Evolutionary conservation across 2,329 filamentous ascomycete species (phyloP).

Genomic region (Cercospora citrullina): DNA sequence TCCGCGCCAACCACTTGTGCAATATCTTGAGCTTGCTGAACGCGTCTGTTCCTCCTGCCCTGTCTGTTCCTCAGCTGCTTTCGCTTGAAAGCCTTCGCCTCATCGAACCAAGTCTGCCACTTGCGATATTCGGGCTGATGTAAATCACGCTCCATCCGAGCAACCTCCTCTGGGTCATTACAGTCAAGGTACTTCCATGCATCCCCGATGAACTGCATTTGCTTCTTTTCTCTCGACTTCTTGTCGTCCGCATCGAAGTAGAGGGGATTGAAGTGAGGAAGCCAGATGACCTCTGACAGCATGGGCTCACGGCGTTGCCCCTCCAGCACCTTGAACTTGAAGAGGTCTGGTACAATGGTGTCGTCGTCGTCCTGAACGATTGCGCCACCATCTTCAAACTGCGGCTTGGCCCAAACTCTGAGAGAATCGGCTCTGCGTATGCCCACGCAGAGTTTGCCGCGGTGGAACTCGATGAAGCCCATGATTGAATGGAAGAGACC

Average conservation of each 20-base stretch:
- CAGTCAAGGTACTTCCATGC: slow-evolving; percentile 18
- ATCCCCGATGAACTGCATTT: slow-evolving; percentile 21
- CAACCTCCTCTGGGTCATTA: neutral
- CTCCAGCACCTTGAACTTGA: neutral
- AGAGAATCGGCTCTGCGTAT: neutral
- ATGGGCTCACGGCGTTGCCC: slow-evolving; percentile 17
- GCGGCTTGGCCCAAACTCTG: neutral
- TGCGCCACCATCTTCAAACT: neutral
- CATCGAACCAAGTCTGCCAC: slow-evolving; percentile 15
- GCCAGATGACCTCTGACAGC: slow-evolving; percentile 19
- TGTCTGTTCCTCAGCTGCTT: neutral
- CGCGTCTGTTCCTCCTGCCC: no score
- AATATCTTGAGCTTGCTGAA: no score
- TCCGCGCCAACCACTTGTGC: no score
- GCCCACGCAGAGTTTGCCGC: neutral
- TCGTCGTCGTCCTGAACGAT: slow-evolving; percentile 4
- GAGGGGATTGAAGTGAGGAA: slow-evolving; percentile 13
- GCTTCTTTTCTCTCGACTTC: slow-evolving; percentile 6
- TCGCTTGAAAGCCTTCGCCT: slow-evolving; percentile 14
- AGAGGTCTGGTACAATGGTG: neutral
- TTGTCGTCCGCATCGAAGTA: neutral
- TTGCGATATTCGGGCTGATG: slow-evolving; percentile 5
- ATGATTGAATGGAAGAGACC: no score
- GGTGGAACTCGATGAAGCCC: neutral
- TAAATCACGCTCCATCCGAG: neutral